Evolutionary conservation across 345 rosid genomes (phyloP).

Genomic region (Viola odorata): DNA sequence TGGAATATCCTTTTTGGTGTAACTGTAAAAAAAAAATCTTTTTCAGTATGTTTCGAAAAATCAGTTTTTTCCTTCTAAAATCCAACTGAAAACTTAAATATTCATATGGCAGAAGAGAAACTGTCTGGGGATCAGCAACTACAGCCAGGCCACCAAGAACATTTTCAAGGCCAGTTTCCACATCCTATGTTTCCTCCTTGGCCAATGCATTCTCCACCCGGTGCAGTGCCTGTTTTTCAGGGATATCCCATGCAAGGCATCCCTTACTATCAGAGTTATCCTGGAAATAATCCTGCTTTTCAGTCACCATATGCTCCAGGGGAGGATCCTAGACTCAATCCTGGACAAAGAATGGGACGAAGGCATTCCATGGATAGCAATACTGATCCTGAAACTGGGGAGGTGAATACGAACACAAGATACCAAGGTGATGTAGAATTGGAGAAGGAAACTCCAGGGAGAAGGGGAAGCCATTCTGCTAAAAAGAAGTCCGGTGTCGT

Average conservation of each 20-base stretch:
- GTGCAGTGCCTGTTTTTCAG: constrained; percentile 65
- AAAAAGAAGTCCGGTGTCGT: constrained; percentile 66
- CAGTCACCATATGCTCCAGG: constrained; percentile 59
- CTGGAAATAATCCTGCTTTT: constrained; percentile 55
- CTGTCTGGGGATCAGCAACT: constrained; percentile 45
- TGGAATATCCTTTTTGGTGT: no score
- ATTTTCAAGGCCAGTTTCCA: constrained; percentile 68
- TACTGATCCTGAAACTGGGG: constrained; percentile 44
- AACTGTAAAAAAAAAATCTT: no score
- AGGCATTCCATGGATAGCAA: constrained; percentile 59
- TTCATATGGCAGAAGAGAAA: constrained; percentile 45
- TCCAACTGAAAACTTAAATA: constrained; percentile 2
- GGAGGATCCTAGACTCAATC: constrained; percentile 48
- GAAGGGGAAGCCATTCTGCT: constrained; percentile 41
- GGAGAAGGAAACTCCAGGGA: constrained; percentile 35
- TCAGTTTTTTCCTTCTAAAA: no score
- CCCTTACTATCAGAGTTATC: constrained; percentile 70
- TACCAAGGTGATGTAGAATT: constrained; percentile 41
- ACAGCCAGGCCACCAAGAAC: constrained; percentile 46
- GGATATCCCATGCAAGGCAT: constrained; percentile 84
- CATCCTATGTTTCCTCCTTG: constrained; percentile 72
- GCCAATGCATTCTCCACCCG: constrained; percentile 90
- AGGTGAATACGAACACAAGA: constrained; percentile 36
- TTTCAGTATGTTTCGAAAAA: no score
- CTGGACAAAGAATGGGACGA: constrained; percentile 53